A percentile compares a stretch with the other conserved stretches of the same genome.
Conservation (phyloP, 345 rosid species). For the Salix exigua region DNA sequence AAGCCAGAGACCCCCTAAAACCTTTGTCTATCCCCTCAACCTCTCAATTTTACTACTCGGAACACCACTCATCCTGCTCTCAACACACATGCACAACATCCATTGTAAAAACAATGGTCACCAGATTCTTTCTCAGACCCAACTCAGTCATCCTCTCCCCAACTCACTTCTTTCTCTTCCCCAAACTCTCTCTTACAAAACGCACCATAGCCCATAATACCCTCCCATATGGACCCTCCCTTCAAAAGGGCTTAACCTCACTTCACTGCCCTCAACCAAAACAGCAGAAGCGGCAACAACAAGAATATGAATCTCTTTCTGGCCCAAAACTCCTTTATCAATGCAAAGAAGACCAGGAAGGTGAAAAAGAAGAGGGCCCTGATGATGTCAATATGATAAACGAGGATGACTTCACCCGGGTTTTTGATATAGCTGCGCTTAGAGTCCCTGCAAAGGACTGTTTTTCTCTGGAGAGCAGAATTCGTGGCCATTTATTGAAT, state of each 20-base stretch:
- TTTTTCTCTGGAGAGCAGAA: conserved; percentile 60
- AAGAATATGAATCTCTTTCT: neutral
- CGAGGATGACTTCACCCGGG: conserved; percentile 54
- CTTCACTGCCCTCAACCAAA: neutral
- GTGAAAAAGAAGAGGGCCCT: conserved; percentile 10
- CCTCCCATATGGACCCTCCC: conserved; percentile 71
- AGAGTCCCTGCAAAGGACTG: conserved; percentile 67
- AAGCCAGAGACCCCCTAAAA: too few species aligned
- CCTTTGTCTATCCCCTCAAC: too few species aligned
- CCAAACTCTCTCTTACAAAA: conserved; percentile 20
- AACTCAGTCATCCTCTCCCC: conserved; percentile 24
- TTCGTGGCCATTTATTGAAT: conserved; percentile 82
- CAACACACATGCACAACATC: neutral
- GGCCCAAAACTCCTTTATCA: neutral
- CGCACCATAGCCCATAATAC: conserved; percentile 4
- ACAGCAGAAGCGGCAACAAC: conserved; percentile 14
- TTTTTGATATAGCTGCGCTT: conserved; percentile 56
- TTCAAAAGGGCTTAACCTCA: conserved; percentile 56
- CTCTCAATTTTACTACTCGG: too few species aligned
- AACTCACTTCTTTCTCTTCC: conserved; percentile 28
- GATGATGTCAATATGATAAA: conserved; percentile 21
- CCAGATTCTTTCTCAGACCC: conserved; percentile 43
- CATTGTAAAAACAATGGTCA: conserved; percentile 27
- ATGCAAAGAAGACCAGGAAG: conserved; percentile 19
- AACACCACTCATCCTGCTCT: too few species aligned